Evolutionary conservation across 164 flowering plant species (phyloP), one percentile per base, ranked within the genome.

Genomic region (Chloranthus sessilifolius): DNA sequence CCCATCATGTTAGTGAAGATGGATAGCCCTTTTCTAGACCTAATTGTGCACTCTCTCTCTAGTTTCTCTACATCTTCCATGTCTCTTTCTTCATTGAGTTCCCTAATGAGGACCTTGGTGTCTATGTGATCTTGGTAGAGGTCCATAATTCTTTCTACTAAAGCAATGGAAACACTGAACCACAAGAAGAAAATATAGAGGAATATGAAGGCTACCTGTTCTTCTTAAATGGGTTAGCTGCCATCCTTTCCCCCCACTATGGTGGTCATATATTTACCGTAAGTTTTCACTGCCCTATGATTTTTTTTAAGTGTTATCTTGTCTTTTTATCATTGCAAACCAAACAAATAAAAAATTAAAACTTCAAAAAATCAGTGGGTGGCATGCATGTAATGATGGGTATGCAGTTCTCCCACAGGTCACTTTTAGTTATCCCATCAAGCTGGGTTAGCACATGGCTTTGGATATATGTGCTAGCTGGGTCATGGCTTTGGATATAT

Each of bases 11-110:
- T 71, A n/a, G 67, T 63, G 51, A 59, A 65, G 50, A 67, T 63
- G 52, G 82, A 69, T 52, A 60, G 45, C 56, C 70, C 75, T 55
- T 60, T 66, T 54, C 55, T 59, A 50, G 71, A 58, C 54, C 70
- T 74, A 44, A 43, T 58, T 39, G 67, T 75, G 53, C 79, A 77
- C 11, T 53, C 48, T 60, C 52, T 72, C 69, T 77, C 82, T 20
- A 77, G 71, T 60, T 59, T 72, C 70, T 68, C 75, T 53, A 77
- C 77, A 49, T 52, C 55, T 58, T 72, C 62, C n/a, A 53, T 11
- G 47, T 77, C 82, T 58, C 56, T 71, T 7, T 64, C 70, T 60
- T 69, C 79, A 38, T 67, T 56, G 61, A 58, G 74, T 59, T 72
- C 79, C 59, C 82, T 74, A 21, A 77, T 60, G 24, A 53, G 48